Evolutionary conservation across 2,329 filamentous ascomycete species (phyloP).

Genomic region (Ophiocordyceps polyrhachis-furcata): DNA sequence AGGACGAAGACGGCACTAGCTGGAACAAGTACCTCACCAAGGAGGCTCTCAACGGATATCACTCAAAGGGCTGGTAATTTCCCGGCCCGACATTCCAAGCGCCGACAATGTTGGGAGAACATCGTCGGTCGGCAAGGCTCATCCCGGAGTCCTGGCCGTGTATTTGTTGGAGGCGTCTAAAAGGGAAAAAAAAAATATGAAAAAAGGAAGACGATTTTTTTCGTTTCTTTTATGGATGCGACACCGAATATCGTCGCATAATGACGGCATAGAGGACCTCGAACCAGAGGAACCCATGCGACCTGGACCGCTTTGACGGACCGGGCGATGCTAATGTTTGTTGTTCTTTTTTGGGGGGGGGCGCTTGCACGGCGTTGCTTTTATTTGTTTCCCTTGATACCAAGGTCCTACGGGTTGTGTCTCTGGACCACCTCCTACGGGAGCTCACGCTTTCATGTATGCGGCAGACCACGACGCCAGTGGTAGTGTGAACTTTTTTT

Average conservation of each 20-base stretch:
- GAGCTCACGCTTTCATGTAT: constrained; percentile 3
- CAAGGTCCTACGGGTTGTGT: constrained; percentile 9
- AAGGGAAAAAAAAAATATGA: neutral
- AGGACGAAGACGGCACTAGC: constrained; percentile 48
- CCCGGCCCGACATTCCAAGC: too few species aligned
- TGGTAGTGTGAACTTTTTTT: constrained; percentile 12
- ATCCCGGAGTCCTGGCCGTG: constrained; percentile 5
- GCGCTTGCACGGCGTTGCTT: constrained; percentile 5
- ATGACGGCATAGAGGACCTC: constrained; percentile 1
- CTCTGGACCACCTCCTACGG: neutral
- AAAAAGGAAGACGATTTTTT: neutral
- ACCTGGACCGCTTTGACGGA: neutral
- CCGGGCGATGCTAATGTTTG: constrained; percentile 2
- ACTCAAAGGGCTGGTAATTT: constrained; percentile 23
- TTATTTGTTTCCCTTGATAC: constrained; percentile 11
- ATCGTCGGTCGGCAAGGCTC: constrained; percentile 3
- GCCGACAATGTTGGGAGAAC: too few species aligned
- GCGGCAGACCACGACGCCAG: constrained; percentile 1
- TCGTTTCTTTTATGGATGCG: neutral
- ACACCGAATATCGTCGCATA: neutral
- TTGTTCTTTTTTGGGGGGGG: constrained; percentile 1
- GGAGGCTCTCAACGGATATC: constrained; percentile 39
- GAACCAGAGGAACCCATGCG: neutral
- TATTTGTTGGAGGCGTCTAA: constrained; percentile 12
- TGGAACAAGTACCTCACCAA: constrained; percentile 78